phyloP scores from a whole-genome alignment of 441 rosid genomes.

The Erodium texanum region DNA sequence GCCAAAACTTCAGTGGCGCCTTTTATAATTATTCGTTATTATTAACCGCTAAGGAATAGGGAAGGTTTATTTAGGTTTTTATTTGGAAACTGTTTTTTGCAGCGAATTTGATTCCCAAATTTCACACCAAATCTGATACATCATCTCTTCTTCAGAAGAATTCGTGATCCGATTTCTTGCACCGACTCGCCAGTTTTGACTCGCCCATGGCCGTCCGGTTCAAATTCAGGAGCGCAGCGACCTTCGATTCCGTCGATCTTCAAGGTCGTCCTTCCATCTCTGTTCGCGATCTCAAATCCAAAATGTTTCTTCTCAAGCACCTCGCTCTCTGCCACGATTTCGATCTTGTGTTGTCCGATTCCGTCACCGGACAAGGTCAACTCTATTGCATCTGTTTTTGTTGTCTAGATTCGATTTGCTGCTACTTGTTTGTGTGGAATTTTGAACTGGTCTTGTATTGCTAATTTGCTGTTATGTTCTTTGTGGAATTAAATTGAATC shows the following conservation, averaged over 20 bases:
- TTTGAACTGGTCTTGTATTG: background rate
- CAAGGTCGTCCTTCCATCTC: slow-evolving; percentile 35
- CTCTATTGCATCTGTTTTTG: slow-evolving; percentile 5
- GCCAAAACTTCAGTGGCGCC: no score
- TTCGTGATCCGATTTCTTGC: background rate
- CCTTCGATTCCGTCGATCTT: slow-evolving; percentile 37
- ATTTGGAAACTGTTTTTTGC: background rate
- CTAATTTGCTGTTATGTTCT: background rate
- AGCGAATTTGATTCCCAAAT: background rate
- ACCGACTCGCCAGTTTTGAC: slow-evolving; percentile 9
- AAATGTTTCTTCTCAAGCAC: slow-evolving; percentile 30
- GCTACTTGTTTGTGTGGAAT: background rate
- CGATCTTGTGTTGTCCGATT: slow-evolving; percentile 40
- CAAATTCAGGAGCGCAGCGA: slow-evolving; percentile 40
- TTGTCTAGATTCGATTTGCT: background rate
- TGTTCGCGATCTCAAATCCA: slow-evolving; percentile 39
- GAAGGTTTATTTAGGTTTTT: background rate
- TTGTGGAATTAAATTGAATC: background rate
- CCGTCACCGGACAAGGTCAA: slow-evolving; percentile 37
- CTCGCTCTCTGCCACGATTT: slow-evolving; percentile 34
- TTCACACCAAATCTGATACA: background rate
- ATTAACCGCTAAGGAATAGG: slow-evolving; percentile 1
- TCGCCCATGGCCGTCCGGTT: slow-evolving; percentile 37
- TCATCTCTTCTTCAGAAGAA: background rate
- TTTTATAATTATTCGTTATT: no score